These are phyloP conservation scores for Arachis monticola DNA, from an alignment of 331 rosid species.

Conservation along the genomic window DNA sequence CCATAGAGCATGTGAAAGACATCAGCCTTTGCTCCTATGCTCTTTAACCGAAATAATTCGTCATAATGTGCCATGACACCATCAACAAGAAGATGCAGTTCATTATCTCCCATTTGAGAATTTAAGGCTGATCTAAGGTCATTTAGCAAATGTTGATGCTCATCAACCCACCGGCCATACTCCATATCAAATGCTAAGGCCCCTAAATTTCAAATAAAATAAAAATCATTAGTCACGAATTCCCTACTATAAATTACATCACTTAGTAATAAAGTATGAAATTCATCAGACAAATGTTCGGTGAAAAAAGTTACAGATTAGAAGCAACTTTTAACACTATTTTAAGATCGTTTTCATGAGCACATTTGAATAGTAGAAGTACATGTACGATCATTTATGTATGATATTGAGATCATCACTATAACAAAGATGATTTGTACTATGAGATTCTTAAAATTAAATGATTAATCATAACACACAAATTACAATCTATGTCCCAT, in stretches of 20 bases:
- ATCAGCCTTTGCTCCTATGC: slow-evolving; percentile 67
- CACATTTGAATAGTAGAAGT: background rate
- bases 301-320: background rate
- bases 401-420: background rate
- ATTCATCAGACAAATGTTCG: background rate
- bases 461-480: background rate
- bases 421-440: background rate
- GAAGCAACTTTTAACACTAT: background rate
- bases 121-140: slow-evolving; percentile 65
- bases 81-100: slow-evolving; percentile 64
- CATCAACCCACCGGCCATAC: slow-evolving; percentile 77
- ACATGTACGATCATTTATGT: background rate
- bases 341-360: background rate
- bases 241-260: background rate
- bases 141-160: slow-evolving; percentile 62
- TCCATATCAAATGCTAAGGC: slow-evolving; percentile 70
- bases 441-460: background rate
- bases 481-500: background rate
- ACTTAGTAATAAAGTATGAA: background rate
- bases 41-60: slow-evolving; percentile 69
- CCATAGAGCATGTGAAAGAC: slow-evolving; percentile 73
- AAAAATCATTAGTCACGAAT: background rate
- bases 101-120: slow-evolving; percentile 69
- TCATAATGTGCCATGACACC: slow-evolving; percentile 69
- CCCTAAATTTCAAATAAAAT: slow-evolving; percentile 42